Evolutionary conservation across 495 filamentous ascomycete species (phyloP), one percentile per base, ranked within the genome.

Genomic region (Lophiotrema nucula): DNA sequence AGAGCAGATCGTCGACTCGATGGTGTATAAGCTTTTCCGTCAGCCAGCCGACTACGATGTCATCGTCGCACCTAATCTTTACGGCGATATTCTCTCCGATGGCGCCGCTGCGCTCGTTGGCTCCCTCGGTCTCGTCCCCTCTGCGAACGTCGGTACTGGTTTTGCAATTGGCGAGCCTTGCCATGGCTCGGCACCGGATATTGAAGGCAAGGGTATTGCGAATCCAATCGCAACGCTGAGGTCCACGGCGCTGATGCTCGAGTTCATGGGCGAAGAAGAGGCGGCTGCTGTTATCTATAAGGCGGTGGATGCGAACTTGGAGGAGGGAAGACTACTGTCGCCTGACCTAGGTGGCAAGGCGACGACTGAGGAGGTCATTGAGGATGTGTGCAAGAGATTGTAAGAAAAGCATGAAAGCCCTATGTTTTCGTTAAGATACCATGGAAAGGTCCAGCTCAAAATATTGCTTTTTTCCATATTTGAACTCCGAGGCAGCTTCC

Each of bases 11-110:
- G 92, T 98, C 54, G 93, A 98, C 73, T 88, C 84, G 35, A 98
- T 98, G 93, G 90, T 97, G 37, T 98, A 98, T 82, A 97, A 97
- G 80, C 86, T 98, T 41, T 97, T 97, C 85, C 90, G 90, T 15
- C 88, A 96, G 74, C 93, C 93, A 44, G 82, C 83, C 60, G 83
- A 82, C 65, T 98, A 97, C 83, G 93, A 98, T 70, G 95, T 98
- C 53, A 93, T 98, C 65, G 93, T 98, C 33, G 93, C 95, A 26
- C 93, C 93, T 5, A 98, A 98, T 76, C 82, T 98, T 24, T 98
- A 98, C 77, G 93, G 93, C 61, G 93, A 98, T 72, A 92, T 98
- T 61, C 80, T 98, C 35, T 95, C 89, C 2, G 93, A 98, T 73
- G 95, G 90, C 54, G 93, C 93, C 22, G 93, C 95, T 26, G 93